These are phyloP conservation scores for Pseudopyrenochaeta lycopersici DNA, from an alignment of 2,329 filamentous ascomycete genomes.

Conservation along the genomic window DNA sequence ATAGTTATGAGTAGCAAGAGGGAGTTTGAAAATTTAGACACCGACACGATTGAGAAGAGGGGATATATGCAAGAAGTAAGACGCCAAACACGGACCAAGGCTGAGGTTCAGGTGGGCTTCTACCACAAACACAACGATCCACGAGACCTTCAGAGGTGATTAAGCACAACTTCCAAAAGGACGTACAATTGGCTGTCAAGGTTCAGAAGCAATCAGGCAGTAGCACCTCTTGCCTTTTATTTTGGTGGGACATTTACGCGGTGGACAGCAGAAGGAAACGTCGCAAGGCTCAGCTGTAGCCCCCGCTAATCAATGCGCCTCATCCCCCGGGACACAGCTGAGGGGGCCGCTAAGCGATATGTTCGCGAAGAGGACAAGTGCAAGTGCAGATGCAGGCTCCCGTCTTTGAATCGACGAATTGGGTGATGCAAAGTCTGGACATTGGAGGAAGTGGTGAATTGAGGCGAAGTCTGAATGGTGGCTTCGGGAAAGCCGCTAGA, in stretches of 20 bases:
- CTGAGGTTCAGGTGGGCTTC: conserved; percentile 3
- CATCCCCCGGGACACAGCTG: conserved; percentile 17
- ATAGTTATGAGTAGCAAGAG: neutral
- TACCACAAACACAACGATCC: conserved; percentile 1
- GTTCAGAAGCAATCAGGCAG: conserved; percentile 4
- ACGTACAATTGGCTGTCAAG: neutral
- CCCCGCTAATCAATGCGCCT: conserved; percentile 10
- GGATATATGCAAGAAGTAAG: conserved; percentile 2
- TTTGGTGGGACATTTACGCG: conserved; percentile 10
- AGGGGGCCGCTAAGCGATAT: conserved; percentile 16
- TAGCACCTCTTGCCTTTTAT: neutral
- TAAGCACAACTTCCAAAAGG: conserved; percentile 8
- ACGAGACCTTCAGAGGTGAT: conserved; percentile 7
- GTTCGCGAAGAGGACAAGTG: conserved; percentile 24
- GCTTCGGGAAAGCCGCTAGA: conserved; percentile 2
- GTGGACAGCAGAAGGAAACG: conserved; percentile 2
- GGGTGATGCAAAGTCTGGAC: neutral
- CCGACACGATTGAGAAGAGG: neutral
- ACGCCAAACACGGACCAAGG: conserved; percentile 8
- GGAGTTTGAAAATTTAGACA: neutral
- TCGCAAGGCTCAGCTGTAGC: conserved; percentile 5
- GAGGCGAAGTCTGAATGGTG: neutral
- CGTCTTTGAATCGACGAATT: neutral
- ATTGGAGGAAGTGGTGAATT: neutral
- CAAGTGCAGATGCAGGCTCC: conserved; percentile 9